These are phyloP conservation scores for Hypocrella siamensis DNA, from an alignment of 2,329 filamentous ascomycete genomes.

Conservation along the genomic window DNA sequence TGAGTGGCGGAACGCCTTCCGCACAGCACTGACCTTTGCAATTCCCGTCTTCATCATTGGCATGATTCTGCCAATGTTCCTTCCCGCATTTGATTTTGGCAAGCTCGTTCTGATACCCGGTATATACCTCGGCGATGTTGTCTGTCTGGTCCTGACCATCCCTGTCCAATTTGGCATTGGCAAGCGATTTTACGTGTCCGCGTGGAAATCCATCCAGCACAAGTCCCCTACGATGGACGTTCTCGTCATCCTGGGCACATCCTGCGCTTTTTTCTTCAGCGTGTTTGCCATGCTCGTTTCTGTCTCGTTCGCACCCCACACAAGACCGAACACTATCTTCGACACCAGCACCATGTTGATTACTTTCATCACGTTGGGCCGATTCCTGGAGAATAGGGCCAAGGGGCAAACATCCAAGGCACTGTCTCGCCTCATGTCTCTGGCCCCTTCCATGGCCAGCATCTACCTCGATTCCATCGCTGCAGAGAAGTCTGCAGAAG, in stretches of 20 bases:
- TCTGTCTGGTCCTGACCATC: constrained; percentile 72
- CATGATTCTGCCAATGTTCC: constrained; percentile 86
- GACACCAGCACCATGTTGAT: constrained; percentile 98
- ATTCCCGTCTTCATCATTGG: constrained; percentile 81
- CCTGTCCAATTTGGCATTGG: constrained; percentile 96
- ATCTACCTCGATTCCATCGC: constrained; percentile 93
- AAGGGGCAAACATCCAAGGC: constrained; percentile 95
- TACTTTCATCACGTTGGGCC: constrained; percentile 81
- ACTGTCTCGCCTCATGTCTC: constrained; percentile 83
- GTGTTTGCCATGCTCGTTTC: constrained; percentile 75
- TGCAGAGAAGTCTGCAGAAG: constrained; percentile 75
- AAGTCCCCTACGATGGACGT: constrained; percentile 95
- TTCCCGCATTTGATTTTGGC: constrained; percentile 65
- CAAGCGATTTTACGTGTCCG: constrained; percentile 81
- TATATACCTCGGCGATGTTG: constrained; percentile 73
- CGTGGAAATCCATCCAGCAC: constrained; percentile 87
- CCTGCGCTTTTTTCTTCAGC: constrained; percentile 93
- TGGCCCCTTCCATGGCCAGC: constrained; percentile 90
- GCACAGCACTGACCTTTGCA: constrained; percentile 63
- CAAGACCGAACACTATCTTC: constrained; percentile 75
- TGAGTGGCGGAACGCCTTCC: constrained; percentile 77
- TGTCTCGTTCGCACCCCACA: constrained; percentile 57
- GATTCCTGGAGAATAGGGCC: constrained; percentile 83
- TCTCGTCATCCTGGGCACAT: constrained; percentile 82
- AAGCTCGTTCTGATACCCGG: constrained; percentile 50